Evolutionary conservation across 805 yeast genomes (phyloP), one percentile per base, ranked within the genome.

Genomic region (Kregervanrija pseudodelftensis): DNA sequence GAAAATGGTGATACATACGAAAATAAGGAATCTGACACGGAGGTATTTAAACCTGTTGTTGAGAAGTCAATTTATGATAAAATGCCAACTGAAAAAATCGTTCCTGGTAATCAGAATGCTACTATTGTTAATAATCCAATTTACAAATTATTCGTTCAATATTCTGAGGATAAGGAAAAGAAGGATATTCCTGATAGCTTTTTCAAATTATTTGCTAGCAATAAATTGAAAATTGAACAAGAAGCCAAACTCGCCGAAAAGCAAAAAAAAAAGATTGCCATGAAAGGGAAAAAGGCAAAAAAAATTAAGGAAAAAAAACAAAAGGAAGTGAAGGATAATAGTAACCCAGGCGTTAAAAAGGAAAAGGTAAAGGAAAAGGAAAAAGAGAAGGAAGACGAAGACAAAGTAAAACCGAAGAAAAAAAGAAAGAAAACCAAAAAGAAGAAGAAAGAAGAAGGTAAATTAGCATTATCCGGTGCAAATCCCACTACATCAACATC

Each of bases 41-140:
- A 43, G 17, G 44, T 53, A 2, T 56, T 66, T 41, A 46, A 52
- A 1, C 73, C 79, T 0, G 53, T 49, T 14, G 55, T 72, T 11
- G 66, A 64, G 31, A 60, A 56, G 40, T 61, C 76, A 1, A 41
- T 70, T 3, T 67, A 52, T 43, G 48, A 56, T 5, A 50, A 52
- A 36, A 67, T 68, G 70, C 50, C 53, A 28, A 43, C 40, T 32
- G 40, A 44, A 11, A 14, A 30, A 2, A 34, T 31, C 7, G 11
- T 4, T 1, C 14, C 39, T 9, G 9, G 33, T 5, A 32, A 56
- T 56, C 5, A 8, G 13, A 49, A 47, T 37, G 44, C 46, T n/a
- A 33, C 48, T 15, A 51, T 49, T 13, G 36, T 32, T 10, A 42
- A 42, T n/a, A 40, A 43, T 32, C 37, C 43, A 9, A 36, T 46